These are phyloP conservation scores for Ophiostoma sp. DNA, from an alignment of 2,329 filamentous ascomycete genomes.

Conservation along the genomic window DNA sequence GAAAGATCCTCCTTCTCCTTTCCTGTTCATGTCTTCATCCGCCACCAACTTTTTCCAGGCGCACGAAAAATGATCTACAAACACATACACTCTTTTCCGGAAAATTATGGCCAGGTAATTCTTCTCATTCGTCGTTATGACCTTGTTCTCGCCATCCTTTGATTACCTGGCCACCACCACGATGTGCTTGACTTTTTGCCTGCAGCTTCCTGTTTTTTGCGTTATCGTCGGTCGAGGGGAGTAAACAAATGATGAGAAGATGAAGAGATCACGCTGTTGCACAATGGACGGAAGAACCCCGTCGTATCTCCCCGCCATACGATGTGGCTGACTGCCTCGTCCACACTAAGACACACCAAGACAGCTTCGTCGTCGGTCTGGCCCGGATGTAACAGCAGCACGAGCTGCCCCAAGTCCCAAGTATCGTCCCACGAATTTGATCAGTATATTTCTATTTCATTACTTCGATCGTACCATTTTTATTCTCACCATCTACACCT, in stretches of 20 bases:
- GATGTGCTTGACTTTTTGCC: not conserved
- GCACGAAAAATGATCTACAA: not conserved
- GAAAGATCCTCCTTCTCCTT: not conserved
- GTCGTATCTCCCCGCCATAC: not conserved
- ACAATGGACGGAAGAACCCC: not conserved
- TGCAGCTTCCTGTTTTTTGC: not conserved
- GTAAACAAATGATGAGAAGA: not conserved
- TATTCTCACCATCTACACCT: not conserved
- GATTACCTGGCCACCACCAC: not conserved
- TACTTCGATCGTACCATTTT: not conserved
- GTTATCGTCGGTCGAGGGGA: not conserved
- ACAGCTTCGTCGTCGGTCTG: not conserved
- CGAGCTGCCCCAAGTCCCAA: not conserved
- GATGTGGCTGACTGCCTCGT: not conserved
- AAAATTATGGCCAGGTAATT: not conserved
- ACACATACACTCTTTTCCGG: not conserved
- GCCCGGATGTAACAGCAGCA: constrained; percentile 13
- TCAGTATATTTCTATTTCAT: constrained; percentile 35
- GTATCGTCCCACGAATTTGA: not conserved
- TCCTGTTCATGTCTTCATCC: not conserved
- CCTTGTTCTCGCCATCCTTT: not conserved
- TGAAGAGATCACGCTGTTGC: not conserved
- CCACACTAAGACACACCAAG: not conserved
- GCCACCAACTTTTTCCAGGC: too few relatives aligned
- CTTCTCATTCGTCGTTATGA: too few relatives aligned